These are phyloP conservation scores for Boletus barrowsii DNA, from an alignment of 768 basidiomycete genomes.

Conservation along the genomic window DNA sequence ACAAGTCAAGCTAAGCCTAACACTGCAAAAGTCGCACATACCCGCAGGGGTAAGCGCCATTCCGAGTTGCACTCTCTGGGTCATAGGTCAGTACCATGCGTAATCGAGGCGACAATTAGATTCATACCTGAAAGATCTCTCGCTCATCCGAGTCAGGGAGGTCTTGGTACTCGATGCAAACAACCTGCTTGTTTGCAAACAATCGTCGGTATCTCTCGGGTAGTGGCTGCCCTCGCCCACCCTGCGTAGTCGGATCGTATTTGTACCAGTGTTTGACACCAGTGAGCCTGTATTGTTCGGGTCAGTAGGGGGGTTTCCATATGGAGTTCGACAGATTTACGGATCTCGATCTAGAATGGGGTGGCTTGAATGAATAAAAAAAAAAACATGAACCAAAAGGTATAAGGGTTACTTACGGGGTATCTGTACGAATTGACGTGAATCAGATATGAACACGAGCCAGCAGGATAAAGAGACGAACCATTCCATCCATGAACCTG, in stretches of 20 bases:
- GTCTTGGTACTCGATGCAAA: slow-evolving; percentile 75
- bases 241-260: slow-evolving; percentile 7
- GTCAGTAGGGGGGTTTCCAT: background rate
- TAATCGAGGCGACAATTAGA: background rate
- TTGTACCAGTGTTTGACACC: slow-evolving; percentile 56
- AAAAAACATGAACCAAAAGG: background rate
- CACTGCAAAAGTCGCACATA: slow-evolving; percentile 17
- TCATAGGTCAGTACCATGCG: background rate
- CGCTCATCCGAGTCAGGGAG: slow-evolving; percentile 56
- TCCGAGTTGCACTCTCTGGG: slow-evolving; percentile 71
- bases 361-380: background rate
- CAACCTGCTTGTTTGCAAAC: slow-evolving; percentile 73
- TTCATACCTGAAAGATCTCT: slow-evolving; percentile 69
- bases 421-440: slow-evolving; percentile 39
- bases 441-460: slow-evolving; percentile 1
- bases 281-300: slow-evolving; percentile 3
- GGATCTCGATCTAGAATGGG: slow-evolving; percentile 38
- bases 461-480: slow-evolving; percentile 34
- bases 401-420: slow-evolving; percentile 41
- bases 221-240: slow-evolving; percentile 35
- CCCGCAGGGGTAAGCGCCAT: slow-evolving; percentile 74
- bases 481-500: slow-evolving; percentile 70
- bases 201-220: slow-evolving; percentile 54
- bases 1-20: background rate
- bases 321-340: slow-evolving; percentile 33